Conservation (phyloP, 75 land plant species). For the Pinus tabuliformis region DNA sequence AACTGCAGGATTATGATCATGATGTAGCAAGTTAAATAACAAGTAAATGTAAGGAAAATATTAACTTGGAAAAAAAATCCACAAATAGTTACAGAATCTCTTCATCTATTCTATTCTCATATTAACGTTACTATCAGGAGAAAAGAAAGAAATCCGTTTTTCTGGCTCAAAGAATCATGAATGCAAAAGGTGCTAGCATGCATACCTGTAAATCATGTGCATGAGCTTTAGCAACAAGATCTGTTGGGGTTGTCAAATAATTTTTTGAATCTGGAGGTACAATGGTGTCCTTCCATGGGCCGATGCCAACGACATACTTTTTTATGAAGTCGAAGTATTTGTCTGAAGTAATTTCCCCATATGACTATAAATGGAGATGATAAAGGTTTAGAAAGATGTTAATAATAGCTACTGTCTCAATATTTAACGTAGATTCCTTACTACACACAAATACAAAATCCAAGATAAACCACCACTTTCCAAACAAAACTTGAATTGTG, state of each 20-base stretch:
- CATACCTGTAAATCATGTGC: conserved; percentile 74
- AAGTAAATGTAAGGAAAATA: neutral
- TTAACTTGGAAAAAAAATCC: neutral
- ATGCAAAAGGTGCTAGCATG: neutral
- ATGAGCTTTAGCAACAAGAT: conserved; percentile 88
- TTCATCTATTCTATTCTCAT: neutral
- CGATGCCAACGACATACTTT: conserved; percentile 83
- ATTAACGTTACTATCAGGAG: neutral
- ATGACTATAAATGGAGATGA: conserved; percentile 52
- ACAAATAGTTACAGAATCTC: neutral
- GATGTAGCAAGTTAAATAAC: neutral
- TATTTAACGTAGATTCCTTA: too few relatives aligned
- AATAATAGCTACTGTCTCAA: too few relatives aligned
- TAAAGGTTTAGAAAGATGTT: neutral
- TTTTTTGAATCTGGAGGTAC: conserved; percentile 60
- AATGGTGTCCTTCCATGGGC: conserved; percentile 95
- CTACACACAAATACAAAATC: too few relatives aligned
- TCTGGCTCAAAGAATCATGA: neutral
- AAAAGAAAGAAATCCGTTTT: neutral
- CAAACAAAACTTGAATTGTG: too few relatives aligned
- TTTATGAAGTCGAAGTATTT: conserved; percentile 68
- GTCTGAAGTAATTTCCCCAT: conserved; percentile 87
- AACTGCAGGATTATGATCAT: neutral
- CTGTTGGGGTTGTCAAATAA: conserved; percentile 66
- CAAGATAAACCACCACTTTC: too few relatives aligned